Evolutionary conservation across 1,284 basidiomycete species (phyloP), one percentile per base, ranked within the genome.

Genomic region (Butyriboletus appendiculatus): DNA sequence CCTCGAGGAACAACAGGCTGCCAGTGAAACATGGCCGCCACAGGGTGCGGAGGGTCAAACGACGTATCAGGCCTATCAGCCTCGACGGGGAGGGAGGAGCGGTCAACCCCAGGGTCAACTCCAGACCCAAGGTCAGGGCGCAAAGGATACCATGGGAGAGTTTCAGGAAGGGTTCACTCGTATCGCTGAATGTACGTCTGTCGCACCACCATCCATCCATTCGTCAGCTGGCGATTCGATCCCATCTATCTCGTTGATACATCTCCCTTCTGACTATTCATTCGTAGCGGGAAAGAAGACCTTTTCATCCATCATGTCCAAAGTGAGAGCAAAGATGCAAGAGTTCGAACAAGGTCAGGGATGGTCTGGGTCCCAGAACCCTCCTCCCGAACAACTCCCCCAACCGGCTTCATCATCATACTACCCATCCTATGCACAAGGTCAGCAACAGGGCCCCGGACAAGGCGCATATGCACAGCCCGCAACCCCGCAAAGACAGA

Each of bases 271-370:
- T 52, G 10, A 54, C 32, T 10, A 47, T 18, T 37, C 5, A n/a
- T 15, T 43, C 37, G 9, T 56, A 91, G 88, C 79, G 54, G 88
- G 90, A 4, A 90, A 88, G 75, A 88, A 84, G 68, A 92, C 90
- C 0, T 81, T 92, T 69, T 82, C 79, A 43, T 80, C 76, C 11
- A 70, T 92, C 32, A 76, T 91, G 44, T 82, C 81, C 32, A 91
- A 86, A 66, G 86, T 90, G 45, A 90, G 84, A 64, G 82, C 88
- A 10, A 92, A 91, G 78, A 84, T 91, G 59, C 84, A 87, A 63
- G 90, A 92, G 62, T 83, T 84, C 56, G 88, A 92, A 37, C 80
- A 83, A 59, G 65, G 68, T 16, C 60, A 68, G 42, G 62, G 65
- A 33, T 69, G 74, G 49, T 53, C 55, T 12, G 56, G 62, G 20